Evolutionary conservation across 805 yeast species (phyloP).

Genomic region (Metschnikowia baotianmanensis): DNA sequence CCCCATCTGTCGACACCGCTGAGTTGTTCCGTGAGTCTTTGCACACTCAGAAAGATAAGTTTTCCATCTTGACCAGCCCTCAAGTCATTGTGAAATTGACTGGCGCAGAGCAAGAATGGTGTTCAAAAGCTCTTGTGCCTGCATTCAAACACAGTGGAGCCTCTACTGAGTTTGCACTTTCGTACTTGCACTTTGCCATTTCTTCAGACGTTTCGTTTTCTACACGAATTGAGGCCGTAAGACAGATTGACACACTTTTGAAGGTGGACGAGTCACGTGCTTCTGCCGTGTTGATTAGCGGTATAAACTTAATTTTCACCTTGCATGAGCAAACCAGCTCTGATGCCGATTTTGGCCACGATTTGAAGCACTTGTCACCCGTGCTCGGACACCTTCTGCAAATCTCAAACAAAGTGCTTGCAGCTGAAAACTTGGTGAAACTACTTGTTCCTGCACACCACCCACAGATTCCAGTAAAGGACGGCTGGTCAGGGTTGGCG

Average conservation of each 20-base stretch:
- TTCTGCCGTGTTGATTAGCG: slow-evolving; percentile 44
- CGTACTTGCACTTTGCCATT: slow-evolving; percentile 48
- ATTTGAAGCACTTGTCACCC: slow-evolving; percentile 24
- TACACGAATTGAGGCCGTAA: slow-evolving; percentile 34
- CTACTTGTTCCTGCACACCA: slow-evolving; percentile 32
- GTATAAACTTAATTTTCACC: slow-evolving; percentile 33
- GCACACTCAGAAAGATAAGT: slow-evolving; percentile 36
- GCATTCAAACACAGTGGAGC: slow-evolving; percentile 21
- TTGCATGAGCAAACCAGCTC: slow-evolving; percentile 13
- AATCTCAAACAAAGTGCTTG: slow-evolving; percentile 15
- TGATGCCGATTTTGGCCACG: slow-evolving; percentile 16
- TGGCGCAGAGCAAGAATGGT: slow-evolving; percentile 52
- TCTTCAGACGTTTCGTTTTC: slow-evolving; percentile 39
- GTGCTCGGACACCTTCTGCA: slow-evolving; percentile 28
- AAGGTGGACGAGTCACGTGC: slow-evolving; percentile 21
- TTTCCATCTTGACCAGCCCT: slow-evolving; percentile 47
- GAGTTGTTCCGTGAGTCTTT: slow-evolving; percentile 33
- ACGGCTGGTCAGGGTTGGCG: slow-evolving; percentile 78
- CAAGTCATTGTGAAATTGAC: slow-evolving; percentile 53
- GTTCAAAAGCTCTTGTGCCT: slow-evolving; percentile 42
- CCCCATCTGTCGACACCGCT: slow-evolving; percentile 21
- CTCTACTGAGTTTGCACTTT: slow-evolving; percentile 36
- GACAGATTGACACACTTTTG: slow-evolving; percentile 31
- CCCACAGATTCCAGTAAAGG: slow-evolving; percentile 30
- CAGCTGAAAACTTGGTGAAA: slow-evolving; percentile 20